Base-by-base conservation (phyloP, 2,329 filamentous ascomycete genomes). In the Dryadomyces quercivorus region DNA sequence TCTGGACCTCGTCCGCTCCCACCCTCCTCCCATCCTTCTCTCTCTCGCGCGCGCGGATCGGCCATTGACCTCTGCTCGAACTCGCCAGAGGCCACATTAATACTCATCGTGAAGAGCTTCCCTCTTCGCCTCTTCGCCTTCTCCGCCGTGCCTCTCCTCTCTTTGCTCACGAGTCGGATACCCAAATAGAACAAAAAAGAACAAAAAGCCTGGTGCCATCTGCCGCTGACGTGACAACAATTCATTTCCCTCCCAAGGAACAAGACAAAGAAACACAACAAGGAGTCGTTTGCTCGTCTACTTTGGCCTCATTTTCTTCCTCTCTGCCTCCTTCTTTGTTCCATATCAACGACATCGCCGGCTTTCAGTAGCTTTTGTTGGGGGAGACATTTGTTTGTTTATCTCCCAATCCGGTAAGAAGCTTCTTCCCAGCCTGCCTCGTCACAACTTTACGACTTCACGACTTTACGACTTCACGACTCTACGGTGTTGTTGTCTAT, bases 371-470 rank as follows among this genome's bases (percentile, higher is more conserved):
- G 49, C 49, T 42, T 51, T 18, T 56, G 72, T 71, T 74, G 75
- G 88, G 89, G 87, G 90, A 95, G 86, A 90, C 90, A 95, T 95
- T 95, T 72, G 85, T 70, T 95, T 95, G 90, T 95, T 89, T 76
- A 87, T 95, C 90, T 95, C 89, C 86, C 81, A 72, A 80, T 70
- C 80, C 75, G 78, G 81, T 84, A 82, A 70, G 76, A 56, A 16
- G 54, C 52, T 56, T 53, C 52, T 56, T 53, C 58, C 49, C 20
- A 31, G 26, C 26, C 26, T 31, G 8, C 26, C 26, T 31, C 8
- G 26, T 31, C 26, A 31, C 26, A 8, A 31, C 26, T 31, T 8
- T 8, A 31, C 26, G 4, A n/a, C n/a, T n/a, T n/a, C n/a, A n/a
- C n/a, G n/a, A n/a, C n/a, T n/a, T n/a, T n/a, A n/a, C n/a, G n/a